Base-by-base conservation (phyloP, 331 rosid genomes). In the Malus hybrid region DNA sequence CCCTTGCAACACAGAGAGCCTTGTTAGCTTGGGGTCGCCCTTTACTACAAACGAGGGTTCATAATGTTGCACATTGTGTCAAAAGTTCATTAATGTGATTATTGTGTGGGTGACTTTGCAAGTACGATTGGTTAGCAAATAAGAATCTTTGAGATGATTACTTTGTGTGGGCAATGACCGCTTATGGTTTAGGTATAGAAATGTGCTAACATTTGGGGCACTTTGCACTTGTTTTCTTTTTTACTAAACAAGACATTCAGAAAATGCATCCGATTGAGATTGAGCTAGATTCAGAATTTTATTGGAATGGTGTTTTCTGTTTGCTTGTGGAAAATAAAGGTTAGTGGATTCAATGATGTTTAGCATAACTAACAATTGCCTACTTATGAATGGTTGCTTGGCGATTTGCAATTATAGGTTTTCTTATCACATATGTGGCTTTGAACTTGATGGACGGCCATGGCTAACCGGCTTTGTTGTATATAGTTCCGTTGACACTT, bases 361-460 rank as follows among this genome's bases (percentile, higher is more conserved):
- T n/a, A 22, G 36, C 20, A 16, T 72, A 28, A 73, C 19, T 39
- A 20, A 3, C 15, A 72, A 15, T 27, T 20, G 39, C 31, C 20
- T 10, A 60, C 32, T 29, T 10, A 14, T 28, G 36, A 62, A 13
- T 33, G 13, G 24, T 6, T 18, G 48, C 4, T 27, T 72, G 76
- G 72, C 76, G 27, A 39, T 71, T 74, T 75, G 42, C 63, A 31
- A 27, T 13, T 77, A 72, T 77, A 95, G 99, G 99, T 80, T 93
- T 95, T 28, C 88, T 92, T 20, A 46, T 95, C 84, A 95, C 94
- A 29, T 95, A 95, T 19, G 82, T 95, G 69, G 99, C 99, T 78
- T 86, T 95, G 96, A 95, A 95, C 90, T 77, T 89, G 80, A 92
- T 95, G 99, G 99, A 95, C 62, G 98, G 96, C 66, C 99, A 90